Evolutionary conservation across 75 land plant species (phyloP).

Genomic region (Cryptomeria japonica): DNA sequence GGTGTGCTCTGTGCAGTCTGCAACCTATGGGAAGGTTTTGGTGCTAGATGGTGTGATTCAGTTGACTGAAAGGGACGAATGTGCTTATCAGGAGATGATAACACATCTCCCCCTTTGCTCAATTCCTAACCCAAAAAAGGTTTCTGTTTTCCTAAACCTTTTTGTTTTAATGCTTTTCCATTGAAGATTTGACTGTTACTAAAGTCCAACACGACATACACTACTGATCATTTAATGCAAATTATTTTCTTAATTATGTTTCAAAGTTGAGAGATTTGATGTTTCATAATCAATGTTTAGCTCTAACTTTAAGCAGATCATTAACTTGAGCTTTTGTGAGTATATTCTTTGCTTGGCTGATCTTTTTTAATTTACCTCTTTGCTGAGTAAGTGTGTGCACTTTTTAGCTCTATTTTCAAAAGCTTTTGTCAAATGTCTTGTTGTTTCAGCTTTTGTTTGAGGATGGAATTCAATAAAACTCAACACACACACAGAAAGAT

Average conservation of each 20-base stretch:
- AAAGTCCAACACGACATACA: not conserved
- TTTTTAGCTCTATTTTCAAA: not conserved
- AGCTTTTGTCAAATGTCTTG: not conserved
- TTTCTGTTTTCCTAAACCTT: not conserved
- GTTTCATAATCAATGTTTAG: not conserved
- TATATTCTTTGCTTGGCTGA: not conserved
- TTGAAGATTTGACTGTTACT: not conserved
- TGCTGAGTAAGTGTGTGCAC: not conserved
- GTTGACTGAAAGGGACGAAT: constrained; percentile 70
- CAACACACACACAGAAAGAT: not conserved
- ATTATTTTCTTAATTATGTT: not conserved
- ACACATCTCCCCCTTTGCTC: constrained; percentile 77
- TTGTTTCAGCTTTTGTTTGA: not conserved
- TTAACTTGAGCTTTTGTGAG: not conserved
- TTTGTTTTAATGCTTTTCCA: not conserved
- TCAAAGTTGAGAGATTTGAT: not conserved
- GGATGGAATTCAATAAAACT: not conserved
- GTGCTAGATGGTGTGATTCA: constrained; percentile 75
- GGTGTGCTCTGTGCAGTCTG: constrained; percentile 37
- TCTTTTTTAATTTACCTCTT: not conserved
- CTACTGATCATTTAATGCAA: not conserved
- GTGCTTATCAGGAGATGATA: constrained; percentile 78
- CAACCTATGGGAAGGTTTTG: constrained; percentile 68
- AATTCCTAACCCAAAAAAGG: constrained; percentile 62
- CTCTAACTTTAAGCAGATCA: not conserved